These are phyloP conservation scores for Diphasiastrum complanatum DNA, from an alignment of 83 land plant genomes.

Conservation along the genomic window DNA sequence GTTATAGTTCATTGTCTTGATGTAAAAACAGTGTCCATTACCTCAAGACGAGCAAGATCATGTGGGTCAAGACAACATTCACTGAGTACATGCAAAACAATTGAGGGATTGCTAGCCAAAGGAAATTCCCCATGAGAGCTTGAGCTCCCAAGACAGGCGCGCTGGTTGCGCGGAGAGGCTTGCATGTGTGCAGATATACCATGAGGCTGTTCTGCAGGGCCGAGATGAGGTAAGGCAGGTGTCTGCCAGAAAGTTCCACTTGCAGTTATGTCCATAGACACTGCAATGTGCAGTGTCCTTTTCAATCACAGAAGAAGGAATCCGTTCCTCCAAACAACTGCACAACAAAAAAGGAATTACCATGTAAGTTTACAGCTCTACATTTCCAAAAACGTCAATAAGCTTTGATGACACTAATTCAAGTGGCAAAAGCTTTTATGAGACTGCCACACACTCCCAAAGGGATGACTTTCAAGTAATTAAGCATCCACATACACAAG, in stretches of 20 bases:
- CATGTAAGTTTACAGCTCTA: too few species aligned
- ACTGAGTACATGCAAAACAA: conserved; percentile 76
- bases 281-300: conserved; percentile 24
- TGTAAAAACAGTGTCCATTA: conserved; percentile 16
- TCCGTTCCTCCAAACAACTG: neutral
- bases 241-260: conserved; percentile 20
- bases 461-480: too few species aligned
- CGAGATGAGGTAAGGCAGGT: conserved; percentile 12
- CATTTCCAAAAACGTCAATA: too few species aligned
- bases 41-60: conserved; percentile 89
- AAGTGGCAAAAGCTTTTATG: too few species aligned
- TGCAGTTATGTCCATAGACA: conserved; percentile 29
- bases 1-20: neutral
- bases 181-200: conserved; percentile 15
- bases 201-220: conserved; percentile 20
- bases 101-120: conserved; percentile 42
- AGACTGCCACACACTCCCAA: too few species aligned
- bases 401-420: too few species aligned
- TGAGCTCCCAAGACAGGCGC: conserved; percentile 21
- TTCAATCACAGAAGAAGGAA: neutral
- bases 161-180: conserved; percentile 23
- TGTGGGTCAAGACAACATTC: conserved; percentile 66
- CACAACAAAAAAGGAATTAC: neutral
- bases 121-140: conserved; percentile 31
- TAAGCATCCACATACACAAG: too few species aligned